phyloP scores from a whole-genome alignment of 441 rosid species.

The Aquilaria agallochum region DNA sequence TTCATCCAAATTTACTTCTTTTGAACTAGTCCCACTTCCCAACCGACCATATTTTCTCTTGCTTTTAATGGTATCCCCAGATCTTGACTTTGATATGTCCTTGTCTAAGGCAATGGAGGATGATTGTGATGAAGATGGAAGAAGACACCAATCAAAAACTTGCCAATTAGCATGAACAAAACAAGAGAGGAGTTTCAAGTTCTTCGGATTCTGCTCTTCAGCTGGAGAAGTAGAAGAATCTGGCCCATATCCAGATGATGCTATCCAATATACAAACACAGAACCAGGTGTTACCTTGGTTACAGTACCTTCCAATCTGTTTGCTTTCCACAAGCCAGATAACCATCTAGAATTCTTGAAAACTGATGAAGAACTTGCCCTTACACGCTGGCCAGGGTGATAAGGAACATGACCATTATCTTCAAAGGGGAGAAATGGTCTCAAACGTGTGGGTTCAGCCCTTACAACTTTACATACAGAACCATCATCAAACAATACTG shows the following conservation, averaged over 20 bases:
- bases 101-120: slow-evolving; percentile 44
- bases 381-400: slow-evolving; percentile 96
- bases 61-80: slow-evolving; percentile 40
- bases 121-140: slow-evolving; percentile 44
- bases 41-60: slow-evolving; percentile 29
- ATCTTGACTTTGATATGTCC: slow-evolving; percentile 44
- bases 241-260: slow-evolving; percentile 92
- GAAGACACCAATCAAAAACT: slow-evolving; percentile 93
- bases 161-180: slow-evolving; percentile 95
- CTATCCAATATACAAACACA: slow-evolving; percentile 89
- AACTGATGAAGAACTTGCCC: slow-evolving; percentile 77
- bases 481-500: slow-evolving; percentile 94
- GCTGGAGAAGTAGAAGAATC: slow-evolving; percentile 85
- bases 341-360: slow-evolving; percentile 82
- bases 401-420: slow-evolving; percentile 84
- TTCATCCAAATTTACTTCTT: slow-evolving; percentile 49
- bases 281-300: slow-evolving; percentile 84
- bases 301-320: slow-evolving; percentile 89
- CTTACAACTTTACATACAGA: slow-evolving; percentile 80
- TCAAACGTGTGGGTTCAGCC: slow-evolving; percentile 73
- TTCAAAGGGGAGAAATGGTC: slow-evolving; percentile 70
- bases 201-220: slow-evolving; percentile 87
- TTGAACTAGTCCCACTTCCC: slow-evolving; percentile 33
- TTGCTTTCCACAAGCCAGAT: slow-evolving; percentile 87
- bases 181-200: slow-evolving; percentile 79